Percentiles rank a stretch among this genome's conserved stretches.
Evolutionary conservation across 2,329 filamentous ascomycete species (phyloP).

Genomic region (Ceratocystis ficicola): DNA sequence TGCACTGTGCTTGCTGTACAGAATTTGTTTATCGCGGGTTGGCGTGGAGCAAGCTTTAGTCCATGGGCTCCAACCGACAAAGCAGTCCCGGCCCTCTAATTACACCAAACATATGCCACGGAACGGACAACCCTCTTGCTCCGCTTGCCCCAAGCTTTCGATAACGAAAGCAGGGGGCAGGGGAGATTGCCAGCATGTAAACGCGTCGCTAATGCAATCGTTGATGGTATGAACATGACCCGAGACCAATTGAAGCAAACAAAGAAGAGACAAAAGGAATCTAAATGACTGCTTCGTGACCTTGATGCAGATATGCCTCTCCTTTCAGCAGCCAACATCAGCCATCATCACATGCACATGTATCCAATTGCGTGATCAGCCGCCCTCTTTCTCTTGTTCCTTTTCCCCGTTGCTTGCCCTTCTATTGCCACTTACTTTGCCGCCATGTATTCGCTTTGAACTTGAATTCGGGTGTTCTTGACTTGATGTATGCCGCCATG

Average conservation of each 20-base stretch:
- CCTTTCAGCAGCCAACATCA: background rate
- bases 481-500: too few species aligned
- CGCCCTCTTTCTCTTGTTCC: background rate
- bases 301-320: background rate
- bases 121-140: background rate
- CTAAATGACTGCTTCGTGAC: background rate
- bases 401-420: background rate
- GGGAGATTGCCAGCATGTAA: background rate
- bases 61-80: background rate
- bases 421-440: too few species aligned
- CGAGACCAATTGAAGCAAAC: background rate
- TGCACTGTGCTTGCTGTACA: slow-evolving; percentile 5
- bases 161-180: background rate
- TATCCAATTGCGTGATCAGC: background rate
- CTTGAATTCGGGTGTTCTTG: too few species aligned
- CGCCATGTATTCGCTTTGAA: too few species aligned
- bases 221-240: too few species aligned
- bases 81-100: too few species aligned
- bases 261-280: background rate
- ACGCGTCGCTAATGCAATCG: too few species aligned
- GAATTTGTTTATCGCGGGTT: background rate
- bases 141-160: slow-evolving; percentile 2
- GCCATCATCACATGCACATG: background rate
- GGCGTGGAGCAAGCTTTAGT: background rate
- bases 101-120: background rate